A percentile compares a stretch with the other conserved stretches of the same genome.
Evolutionary conservation across 305 asterid genomes (phyloP).

Genomic region (Fraxinus floribunda): DNA sequence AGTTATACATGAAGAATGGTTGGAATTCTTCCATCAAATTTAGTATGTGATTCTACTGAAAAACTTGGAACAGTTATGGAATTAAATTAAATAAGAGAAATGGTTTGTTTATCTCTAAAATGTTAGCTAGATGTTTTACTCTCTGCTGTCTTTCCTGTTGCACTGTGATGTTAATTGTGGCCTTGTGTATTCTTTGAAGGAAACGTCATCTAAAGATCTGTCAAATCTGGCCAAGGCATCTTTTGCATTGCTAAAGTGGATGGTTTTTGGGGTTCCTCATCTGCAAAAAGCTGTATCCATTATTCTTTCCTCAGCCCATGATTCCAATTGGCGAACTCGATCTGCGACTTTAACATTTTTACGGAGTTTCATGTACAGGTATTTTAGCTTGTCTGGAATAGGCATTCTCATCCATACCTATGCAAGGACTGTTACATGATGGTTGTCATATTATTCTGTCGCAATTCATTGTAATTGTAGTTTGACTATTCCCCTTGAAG

Average conservation of each 20-base stretch:
- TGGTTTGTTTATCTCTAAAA: not conserved
- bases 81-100: not conserved
- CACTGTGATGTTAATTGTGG: conserved; percentile 15
- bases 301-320: conserved; percentile 67
- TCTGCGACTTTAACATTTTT: conserved; percentile 88
- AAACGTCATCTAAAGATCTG: conserved; percentile 89
- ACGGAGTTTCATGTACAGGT: conserved; percentile 98
- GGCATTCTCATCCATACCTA: not conserved
- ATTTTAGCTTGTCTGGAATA: conserved; percentile 17
- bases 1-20: conserved; percentile 3
- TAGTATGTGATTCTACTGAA: conserved; percentile 4
- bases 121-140: conserved; percentile 5
- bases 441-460: conserved; percentile 23
- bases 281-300: conserved; percentile 62
- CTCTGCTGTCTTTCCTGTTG: conserved; percentile 7
- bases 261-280: conserved; percentile 65
- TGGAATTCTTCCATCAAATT: conserved; percentile 1
- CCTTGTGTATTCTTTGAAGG: conserved; percentile 49
- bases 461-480: not conserved
- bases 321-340: conserved; percentile 95
- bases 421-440: not conserved
- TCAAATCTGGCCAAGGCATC: conserved; percentile 90
- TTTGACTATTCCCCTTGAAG: conserved; percentile 10
- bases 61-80: not conserved
- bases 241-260: conserved; percentile 91